Percentiles rank a stretch among this genome's conserved stretches.
Evolutionary conservation across 306 rosid genomes (phyloP).

Genomic region (Sphenostylis stenocarpa): DNA sequence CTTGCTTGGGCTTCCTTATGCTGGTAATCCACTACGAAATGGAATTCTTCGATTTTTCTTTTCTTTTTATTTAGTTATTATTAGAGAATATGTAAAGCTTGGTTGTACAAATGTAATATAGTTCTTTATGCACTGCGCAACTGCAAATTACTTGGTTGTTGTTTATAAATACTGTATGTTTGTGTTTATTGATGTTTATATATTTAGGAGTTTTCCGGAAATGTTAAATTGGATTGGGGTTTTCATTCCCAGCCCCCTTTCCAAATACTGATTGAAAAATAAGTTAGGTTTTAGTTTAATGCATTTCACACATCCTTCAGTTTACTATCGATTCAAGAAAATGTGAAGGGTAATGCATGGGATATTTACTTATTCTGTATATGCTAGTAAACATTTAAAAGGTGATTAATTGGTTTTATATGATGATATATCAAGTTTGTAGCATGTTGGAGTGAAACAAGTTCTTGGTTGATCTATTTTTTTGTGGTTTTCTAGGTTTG

Average conservation of each 20-base stretch:
- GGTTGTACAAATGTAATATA: neutral
- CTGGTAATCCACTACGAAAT: neutral
- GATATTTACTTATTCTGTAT: neutral
- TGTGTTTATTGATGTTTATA: neutral
- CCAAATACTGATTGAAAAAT: neutral
- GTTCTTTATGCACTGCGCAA: neutral
- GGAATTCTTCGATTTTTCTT: neutral
- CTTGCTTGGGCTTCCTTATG: neutral
- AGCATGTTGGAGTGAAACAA: neutral
- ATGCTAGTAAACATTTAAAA: slow-evolving; percentile 9
- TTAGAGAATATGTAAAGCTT: neutral
- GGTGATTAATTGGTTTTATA: neutral
- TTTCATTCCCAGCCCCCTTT: neutral
- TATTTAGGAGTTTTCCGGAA: neutral
- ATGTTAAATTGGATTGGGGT: neutral
- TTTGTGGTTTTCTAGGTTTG: slow-evolving; percentile 24
- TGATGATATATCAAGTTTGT: neutral
- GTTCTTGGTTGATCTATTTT: slow-evolving; percentile 14
- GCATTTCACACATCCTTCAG: neutral
- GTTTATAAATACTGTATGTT: neutral
- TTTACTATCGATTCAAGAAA: slow-evolving; percentile 2
- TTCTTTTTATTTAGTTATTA: neutral
- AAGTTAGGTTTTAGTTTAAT: neutral
- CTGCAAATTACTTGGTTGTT: neutral
- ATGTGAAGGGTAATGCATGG: neutral